Evolutionary conservation across 2,329 filamentous ascomycete species (phyloP), one percentile per base, ranked within the genome.

Genomic region (Colletotrichum musae): DNA sequence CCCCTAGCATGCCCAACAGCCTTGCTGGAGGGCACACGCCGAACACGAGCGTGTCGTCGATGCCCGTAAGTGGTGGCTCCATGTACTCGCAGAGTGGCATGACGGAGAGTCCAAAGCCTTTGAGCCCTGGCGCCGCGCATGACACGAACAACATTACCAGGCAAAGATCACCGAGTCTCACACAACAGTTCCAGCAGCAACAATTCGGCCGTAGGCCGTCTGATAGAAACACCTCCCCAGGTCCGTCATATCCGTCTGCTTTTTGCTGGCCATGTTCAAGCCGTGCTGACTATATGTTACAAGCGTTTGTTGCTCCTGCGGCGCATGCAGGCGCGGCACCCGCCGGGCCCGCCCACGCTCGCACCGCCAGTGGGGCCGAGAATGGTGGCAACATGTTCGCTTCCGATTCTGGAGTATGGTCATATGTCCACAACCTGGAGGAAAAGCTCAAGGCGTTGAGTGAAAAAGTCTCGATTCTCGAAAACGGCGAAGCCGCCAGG

Each of bases 21-120:
- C 73, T 82, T 70, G 76, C 75, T 15, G 79, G 80, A 59, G 79
- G 76, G 16, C 86, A 87, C 70, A 84, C 85, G 15, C 78, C 84
- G 4, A 85, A 82, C 64, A 83, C 85, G 12, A 87, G 84, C 74
- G 80, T 86, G 41, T 84, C 85, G 3, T 86, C 85, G 15, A 74
- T 85, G 59, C 82, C 86, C 7, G 77, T 86, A 32, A 81, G 81
- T 60, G 80, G 82, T 50, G 82, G 82, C 53, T 87, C 87, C 18
- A 87, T 94, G 72, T 97, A 94, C 77, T 87, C 90, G 9, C 91
- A 94, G 72, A 87, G 88, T 62, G 87, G 84, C 68, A 93, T 97
- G 83, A 96, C 93, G 3, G 94, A 97, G 79, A 97, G 93, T 73
- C 94, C 94, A 0, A 97, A 95, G 77, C 92, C 94, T 4, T 84